These are phyloP conservation scores for Colletotrichum tropicale DNA, from an alignment of 2,329 filamentous ascomycete genomes.

Conservation along the genomic window DNA sequence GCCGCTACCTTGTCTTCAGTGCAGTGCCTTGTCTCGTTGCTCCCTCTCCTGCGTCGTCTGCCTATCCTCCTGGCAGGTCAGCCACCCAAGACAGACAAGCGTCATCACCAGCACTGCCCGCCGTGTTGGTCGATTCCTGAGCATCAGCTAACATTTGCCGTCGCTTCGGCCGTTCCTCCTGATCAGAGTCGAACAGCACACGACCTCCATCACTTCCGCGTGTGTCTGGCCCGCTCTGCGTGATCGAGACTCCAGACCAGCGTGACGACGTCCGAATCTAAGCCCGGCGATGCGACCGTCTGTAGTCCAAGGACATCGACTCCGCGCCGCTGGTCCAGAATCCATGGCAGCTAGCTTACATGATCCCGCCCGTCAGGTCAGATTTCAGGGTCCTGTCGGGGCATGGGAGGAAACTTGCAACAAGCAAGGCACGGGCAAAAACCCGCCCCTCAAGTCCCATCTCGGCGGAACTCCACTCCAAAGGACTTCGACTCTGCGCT, in stretches of 20 bases:
- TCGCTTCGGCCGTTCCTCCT: not conserved
- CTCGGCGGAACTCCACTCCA: conserved; percentile 16
- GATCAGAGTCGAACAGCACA: not conserved
- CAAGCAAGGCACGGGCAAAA: conserved; percentile 16
- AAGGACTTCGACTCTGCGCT: not conserved
- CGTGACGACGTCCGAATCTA: not conserved
- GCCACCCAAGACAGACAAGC: not conserved
- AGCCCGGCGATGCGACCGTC: not conserved
- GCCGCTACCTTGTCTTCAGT: not conserved
- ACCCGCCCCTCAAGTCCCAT: conserved; percentile 8
- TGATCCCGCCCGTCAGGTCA: conserved; percentile 8
- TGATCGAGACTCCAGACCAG: not conserved
- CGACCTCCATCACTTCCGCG: not conserved
- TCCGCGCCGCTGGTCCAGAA: conserved; percentile 1
- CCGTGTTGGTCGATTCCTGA: not conserved
- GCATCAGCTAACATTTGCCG: not conserved
- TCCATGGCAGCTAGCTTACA: not conserved
- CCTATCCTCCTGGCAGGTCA: not conserved
- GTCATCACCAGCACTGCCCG: not conserved
- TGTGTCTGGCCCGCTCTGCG: not conserved
- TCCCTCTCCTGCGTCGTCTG: not conserved
- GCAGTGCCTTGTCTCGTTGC: not conserved
- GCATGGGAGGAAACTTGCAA: conserved; percentile 14
- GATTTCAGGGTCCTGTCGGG: conserved; percentile 19
- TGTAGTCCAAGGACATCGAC: not conserved